These are phyloP conservation scores for Penicillium malachiteum DNA, from an alignment of 495 filamentous ascomycete species.

Conservation along the genomic window DNA sequence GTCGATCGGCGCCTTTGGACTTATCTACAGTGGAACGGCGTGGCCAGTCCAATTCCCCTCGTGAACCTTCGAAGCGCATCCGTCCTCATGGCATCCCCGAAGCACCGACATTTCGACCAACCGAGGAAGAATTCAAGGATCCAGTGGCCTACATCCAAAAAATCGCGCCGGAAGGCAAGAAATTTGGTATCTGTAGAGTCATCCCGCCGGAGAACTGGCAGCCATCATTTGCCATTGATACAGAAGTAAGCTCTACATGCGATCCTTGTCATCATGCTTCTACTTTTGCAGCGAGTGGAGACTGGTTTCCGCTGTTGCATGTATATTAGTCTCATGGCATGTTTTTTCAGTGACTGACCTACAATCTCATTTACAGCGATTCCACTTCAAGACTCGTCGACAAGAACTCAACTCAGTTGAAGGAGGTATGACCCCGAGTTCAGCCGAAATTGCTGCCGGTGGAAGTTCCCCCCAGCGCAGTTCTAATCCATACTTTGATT, in stretches of 20 bases:
- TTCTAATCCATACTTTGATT: slow-evolving; percentile 35
- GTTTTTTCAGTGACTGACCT: neutral
- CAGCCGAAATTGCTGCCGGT: slow-evolving; percentile 34
- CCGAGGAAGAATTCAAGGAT: slow-evolving; percentile 90
- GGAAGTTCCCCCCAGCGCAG: slow-evolving; percentile 30
- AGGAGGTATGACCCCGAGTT: slow-evolving; percentile 72
- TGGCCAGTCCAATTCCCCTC: slow-evolving; percentile 70
- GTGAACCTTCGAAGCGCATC: slow-evolving; percentile 71
- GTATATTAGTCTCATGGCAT: slow-evolving; percentile 8
- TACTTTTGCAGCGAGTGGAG: neutral
- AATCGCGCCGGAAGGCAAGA: slow-evolving; percentile 76
- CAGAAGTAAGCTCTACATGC: slow-evolving; percentile 65
- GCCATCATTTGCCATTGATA: slow-evolving; percentile 92
- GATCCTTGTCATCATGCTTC: slow-evolving; percentile 8
- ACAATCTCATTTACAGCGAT: slow-evolving; percentile 58
- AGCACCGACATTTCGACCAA: slow-evolving; percentile 88
- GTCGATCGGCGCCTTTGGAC: slow-evolving; percentile 72
- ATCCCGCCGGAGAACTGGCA: slow-evolving; percentile 94
- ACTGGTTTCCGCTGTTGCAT: neutral
- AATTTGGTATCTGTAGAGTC: slow-evolving; percentile 92
- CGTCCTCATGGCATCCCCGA: slow-evolving; percentile 83
- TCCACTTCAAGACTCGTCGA: slow-evolving; percentile 94
- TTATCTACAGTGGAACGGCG: slow-evolving; percentile 87
- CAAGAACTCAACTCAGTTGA: slow-evolving; percentile 98
- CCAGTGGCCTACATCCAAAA: slow-evolving; percentile 89